Evolutionary conservation across 148 eudicot species (phyloP), one percentile per base, ranked within the genome.

Genomic region (Spergularia marina): DNA sequence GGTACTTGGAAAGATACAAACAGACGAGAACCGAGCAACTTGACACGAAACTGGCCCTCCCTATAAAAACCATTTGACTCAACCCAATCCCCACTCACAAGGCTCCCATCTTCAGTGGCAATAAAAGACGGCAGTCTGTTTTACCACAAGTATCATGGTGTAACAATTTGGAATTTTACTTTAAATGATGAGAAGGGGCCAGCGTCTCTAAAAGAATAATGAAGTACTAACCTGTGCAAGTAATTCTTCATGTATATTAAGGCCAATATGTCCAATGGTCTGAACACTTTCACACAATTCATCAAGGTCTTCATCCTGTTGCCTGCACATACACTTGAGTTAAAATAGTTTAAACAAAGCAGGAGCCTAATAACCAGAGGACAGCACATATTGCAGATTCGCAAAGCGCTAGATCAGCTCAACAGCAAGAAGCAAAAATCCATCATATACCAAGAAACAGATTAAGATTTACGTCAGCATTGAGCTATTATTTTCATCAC

Each of bases 231-330:
- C 98, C 89, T 95, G 98, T 71, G 91, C 94, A 74, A 89, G 86
- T 58, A 95, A 87, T 83, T 95, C 98, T 74, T 92, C 97, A 77
- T 92, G 98, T 79, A 95, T 94, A 13, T 91, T 90, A 51, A 90
- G 96, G 74, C 96, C 96, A 77, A 94, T 91, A 73, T 84, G 82
- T 85, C 98, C 98, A 64, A 95, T 92, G 81, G 88, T 89, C 80
- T 85, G 90, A 66, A 95, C 97, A 74, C 94, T 95, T 55, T 86
- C 96, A 84, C 94, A 89, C 51, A 95, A 87, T 82, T 89, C 97
- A 80, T 92, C 98, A 59, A 95, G 87, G 75, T 95, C 98, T 58
- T 95, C 93, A 84, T 94, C 98, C 69, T 94, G 98, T 82, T 91
- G 89, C 88, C 98, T 94, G 84, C 75, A 87, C 25, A 47, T 34